Evolutionary conservation across 225 moss, liverwort and hornwort species (phyloP).

Genomic region (Polytrichum formosum): DNA sequence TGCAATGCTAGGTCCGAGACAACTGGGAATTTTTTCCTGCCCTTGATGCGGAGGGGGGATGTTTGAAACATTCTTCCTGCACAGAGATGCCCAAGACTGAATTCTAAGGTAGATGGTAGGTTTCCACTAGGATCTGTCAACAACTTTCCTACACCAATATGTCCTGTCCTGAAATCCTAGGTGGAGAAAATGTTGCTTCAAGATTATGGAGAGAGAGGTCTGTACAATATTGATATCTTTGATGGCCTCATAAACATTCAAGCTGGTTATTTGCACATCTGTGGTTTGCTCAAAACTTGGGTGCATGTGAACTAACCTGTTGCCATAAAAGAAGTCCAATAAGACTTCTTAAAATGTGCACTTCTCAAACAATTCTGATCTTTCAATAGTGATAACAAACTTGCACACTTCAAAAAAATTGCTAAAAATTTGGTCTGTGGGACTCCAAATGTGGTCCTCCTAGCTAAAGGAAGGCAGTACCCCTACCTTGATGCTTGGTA

Average conservation of each 20-base stretch:
- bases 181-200: conserved; percentile 9
- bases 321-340: too few species aligned
- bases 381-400: too few species aligned
- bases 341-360: too few species aligned
- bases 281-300: too few species aligned
- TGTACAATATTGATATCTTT: conserved; percentile 17
- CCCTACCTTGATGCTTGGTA: too few species aligned
- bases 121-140: neutral
- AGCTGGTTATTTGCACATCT: too few species aligned
- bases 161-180: neutral
- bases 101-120: neutral
- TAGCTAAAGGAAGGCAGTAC: too few species aligned
- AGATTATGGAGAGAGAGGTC: conserved; percentile 6
- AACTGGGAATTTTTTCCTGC: conserved; percentile 5
- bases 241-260: neutral
- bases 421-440: too few species aligned
- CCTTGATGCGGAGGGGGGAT: conserved; percentile 9
- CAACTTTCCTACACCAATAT: conserved; percentile 8
- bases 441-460: too few species aligned
- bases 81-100: neutral
- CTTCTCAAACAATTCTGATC: too few species aligned
- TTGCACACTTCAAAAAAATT: too few species aligned
- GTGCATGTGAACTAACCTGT: too few species aligned
- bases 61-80: neutral
- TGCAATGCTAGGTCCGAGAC: conserved; percentile 47